Evolutionary conservation across 352 stramenopile genomes (phyloP).

Genomic region (Phytophthora tentaculata): DNA sequence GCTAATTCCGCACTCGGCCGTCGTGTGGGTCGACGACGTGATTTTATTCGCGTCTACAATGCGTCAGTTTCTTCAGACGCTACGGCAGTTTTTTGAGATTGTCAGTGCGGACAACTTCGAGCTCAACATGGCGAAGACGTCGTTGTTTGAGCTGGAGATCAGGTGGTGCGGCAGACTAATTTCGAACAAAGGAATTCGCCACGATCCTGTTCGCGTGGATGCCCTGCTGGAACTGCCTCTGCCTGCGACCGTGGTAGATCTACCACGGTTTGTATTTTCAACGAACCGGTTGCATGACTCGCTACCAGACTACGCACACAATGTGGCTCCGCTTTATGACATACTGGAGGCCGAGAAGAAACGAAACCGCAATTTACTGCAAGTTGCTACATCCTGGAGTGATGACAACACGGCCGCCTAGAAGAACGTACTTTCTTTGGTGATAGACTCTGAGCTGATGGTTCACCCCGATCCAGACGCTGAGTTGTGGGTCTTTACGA

Average conservation of each 20-base stretch:
- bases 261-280: background rate
- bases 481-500: background rate
- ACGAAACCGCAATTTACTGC: background rate
- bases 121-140: conserved; percentile 24
- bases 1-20: conserved; percentile 11
- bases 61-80: conserved; percentile 7
- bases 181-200: conserved; percentile 4
- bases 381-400: background rate
- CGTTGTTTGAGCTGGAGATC: conserved; percentile 20
- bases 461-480: too few relatives aligned
- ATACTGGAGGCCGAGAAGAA: background rate
- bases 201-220: conserved; percentile 14
- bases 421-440: background rate
- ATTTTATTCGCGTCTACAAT: conserved; percentile 18
- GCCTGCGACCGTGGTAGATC: background rate
- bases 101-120: conserved; percentile 16
- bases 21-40: conserved; percentile 39
- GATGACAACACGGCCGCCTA: background rate
- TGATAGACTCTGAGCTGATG: background rate
- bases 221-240: background rate
- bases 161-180: conserved; percentile 32
- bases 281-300: conserved; percentile 5
- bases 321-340: background rate
- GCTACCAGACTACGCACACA: background rate
- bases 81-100: conserved; percentile 18